These are phyloP conservation scores for Annulohypoxylon stygium DNA, from an alignment of 495 filamentous ascomycete genomes.

Conservation along the genomic window DNA sequence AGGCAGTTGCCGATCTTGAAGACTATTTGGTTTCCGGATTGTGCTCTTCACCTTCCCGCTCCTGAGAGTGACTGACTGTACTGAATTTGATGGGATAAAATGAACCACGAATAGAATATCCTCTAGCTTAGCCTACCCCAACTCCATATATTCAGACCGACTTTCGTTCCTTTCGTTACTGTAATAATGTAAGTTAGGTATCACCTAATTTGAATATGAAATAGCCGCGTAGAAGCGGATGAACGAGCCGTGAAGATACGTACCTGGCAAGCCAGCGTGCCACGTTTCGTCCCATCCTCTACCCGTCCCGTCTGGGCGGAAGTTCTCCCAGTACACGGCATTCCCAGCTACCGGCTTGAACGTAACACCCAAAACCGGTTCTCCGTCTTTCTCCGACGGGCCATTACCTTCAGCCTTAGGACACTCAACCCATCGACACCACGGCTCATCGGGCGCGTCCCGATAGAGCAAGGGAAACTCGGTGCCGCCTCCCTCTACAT, in stretches of 20 bases:
- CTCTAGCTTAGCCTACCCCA: constrained; percentile 50
- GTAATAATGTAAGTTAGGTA: constrained; percentile 21
- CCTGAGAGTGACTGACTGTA: background rate
- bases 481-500: constrained; percentile 59
- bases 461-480: constrained; percentile 57
- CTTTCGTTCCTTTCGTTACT: constrained; percentile 58
- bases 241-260: constrained; percentile 3
- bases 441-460: constrained; percentile 47
- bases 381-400: constrained; percentile 10
- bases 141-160: constrained; percentile 65
- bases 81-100: background rate
- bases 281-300: constrained; percentile 62
- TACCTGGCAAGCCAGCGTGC: constrained; percentile 61
- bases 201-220: background rate
- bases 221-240: background rate
- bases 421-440: constrained; percentile 63
- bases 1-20: background rate
- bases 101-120: background rate
- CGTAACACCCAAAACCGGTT: constrained; percentile 46
- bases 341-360: constrained; percentile 61
- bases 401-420: constrained; percentile 12
- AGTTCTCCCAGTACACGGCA: constrained; percentile 66
- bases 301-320: constrained; percentile 59
- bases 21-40: background rate
- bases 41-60: background rate